Evolutionary conservation across 2,329 filamentous ascomycete species (phyloP).

Genomic region (Botrytis pseudocinerea): DNA sequence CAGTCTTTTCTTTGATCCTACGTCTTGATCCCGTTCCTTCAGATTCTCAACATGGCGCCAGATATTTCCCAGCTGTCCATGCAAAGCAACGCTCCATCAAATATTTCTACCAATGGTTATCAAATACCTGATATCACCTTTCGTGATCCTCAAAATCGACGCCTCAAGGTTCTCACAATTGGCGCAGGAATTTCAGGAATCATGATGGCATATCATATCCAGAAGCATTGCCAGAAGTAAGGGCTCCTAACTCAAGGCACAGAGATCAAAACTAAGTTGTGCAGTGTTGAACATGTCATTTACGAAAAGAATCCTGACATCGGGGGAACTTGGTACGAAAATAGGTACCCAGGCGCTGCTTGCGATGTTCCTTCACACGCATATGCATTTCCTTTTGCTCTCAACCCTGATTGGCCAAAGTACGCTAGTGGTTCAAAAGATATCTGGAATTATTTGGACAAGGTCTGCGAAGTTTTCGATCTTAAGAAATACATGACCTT

Average conservation of each 20-base stretch:
- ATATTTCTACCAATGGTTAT: neutral
- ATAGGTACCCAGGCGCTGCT: conserved; percentile 55
- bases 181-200: conserved; percentile 51
- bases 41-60: neutral
- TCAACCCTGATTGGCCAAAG: conserved; percentile 58
- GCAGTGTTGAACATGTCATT: conserved; percentile 49
- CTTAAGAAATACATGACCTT: conserved; percentile 55
- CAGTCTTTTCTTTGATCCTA: neutral
- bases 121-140: conserved; percentile 27
- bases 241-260: neutral
- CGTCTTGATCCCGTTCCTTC: neutral
- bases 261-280: neutral
- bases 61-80: neutral
- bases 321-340: conserved; percentile 50
- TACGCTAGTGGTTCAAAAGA: conserved; percentile 59
- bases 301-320: conserved; percentile 51
- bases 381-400: conserved; percentile 55
- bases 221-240: conserved; percentile 43
- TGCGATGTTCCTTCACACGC: conserved; percentile 43
- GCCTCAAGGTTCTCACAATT: conserved; percentile 50
- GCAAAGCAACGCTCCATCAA: neutral
- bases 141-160: conserved; percentile 44
- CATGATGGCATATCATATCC: conserved; percentile 50
- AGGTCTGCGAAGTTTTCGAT: conserved; percentile 50
- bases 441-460: conserved; percentile 52